phyloP scores from a whole-genome alignment of 495 filamentous ascomycete species.

The Margaritispora aquatica region DNA sequence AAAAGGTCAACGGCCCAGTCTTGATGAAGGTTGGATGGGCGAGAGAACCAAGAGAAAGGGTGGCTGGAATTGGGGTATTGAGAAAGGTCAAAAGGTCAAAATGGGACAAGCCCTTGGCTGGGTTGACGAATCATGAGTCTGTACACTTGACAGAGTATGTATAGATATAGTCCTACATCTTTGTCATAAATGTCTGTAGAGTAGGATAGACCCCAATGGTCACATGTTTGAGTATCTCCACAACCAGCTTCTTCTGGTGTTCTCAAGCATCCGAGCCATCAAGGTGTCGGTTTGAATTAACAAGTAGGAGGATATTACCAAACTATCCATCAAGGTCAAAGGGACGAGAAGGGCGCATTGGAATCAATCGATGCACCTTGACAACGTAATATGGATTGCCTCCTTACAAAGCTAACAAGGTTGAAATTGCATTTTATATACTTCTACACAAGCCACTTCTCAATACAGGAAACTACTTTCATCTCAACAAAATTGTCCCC shows the following conservation, averaged over 20 bases:
- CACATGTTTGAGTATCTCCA: background rate
- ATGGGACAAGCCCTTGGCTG: constrained; percentile 80
- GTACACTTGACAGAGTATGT: background rate
- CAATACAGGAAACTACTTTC: too few relatives aligned
- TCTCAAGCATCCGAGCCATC: too few relatives aligned
- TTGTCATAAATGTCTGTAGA: background rate
- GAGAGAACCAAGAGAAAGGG: constrained; percentile 44
- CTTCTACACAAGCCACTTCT: background rate
- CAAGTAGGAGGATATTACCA: background rate
- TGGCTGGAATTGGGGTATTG: constrained; percentile 77
- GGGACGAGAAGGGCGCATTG: too few relatives aligned
- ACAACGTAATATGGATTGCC: too few relatives aligned
- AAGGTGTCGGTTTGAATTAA: background rate
- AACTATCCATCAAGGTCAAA: background rate
- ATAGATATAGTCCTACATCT: background rate
- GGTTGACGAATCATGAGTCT: constrained; percentile 29
- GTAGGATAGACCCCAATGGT: background rate
- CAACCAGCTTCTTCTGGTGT: too few relatives aligned
- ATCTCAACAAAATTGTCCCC: too few relatives aligned
- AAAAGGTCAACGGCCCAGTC: constrained; percentile 52
- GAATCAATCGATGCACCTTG: too few relatives aligned
- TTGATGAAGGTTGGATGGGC: constrained; percentile 55
- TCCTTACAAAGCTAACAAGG: background rate
- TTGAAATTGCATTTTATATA: background rate
- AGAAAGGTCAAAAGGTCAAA: constrained; percentile 82